These are phyloP conservation scores for Colletotrichum coccodes DNA, from an alignment of 2,329 filamentous ascomycete genomes.

Conservation along the genomic window DNA sequence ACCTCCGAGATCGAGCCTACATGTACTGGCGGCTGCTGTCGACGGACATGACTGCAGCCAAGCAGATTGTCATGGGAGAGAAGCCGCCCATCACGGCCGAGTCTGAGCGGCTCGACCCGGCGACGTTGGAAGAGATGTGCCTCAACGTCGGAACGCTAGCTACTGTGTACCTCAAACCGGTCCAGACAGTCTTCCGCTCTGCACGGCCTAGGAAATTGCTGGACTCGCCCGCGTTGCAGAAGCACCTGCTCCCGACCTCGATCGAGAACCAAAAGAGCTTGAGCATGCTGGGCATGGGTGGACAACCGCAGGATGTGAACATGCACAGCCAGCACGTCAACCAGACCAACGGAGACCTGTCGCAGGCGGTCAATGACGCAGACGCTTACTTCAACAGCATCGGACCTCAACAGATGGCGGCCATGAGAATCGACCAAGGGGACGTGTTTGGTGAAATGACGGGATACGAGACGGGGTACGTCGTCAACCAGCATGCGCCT, in stretches of 20 bases:
- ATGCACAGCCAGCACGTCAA: conserved; percentile 47
- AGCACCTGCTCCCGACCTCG: conserved; percentile 69
- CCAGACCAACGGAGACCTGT: conserved; percentile 59
- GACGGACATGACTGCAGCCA: conserved; percentile 88
- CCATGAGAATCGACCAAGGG: conserved; percentile 73
- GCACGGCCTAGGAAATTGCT: conserved; percentile 82
- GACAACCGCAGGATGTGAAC: conserved; percentile 62
- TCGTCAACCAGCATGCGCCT: conserved; percentile 85
- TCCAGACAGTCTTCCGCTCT: conserved; percentile 94
- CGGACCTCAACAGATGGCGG: conserved; percentile 78
- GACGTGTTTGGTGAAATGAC: conserved; percentile 73
- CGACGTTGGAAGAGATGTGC: conserved; percentile 96
- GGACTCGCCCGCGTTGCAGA: conserved; percentile 88
- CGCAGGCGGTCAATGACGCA: conserved; percentile 82
- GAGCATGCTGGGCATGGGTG: conserved; percentile 66
- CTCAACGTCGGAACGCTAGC: conserved; percentile 95
- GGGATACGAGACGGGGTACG: conserved; percentile 65
- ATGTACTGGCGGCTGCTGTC: conserved; percentile 99
- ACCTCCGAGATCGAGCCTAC: conserved; percentile 93
- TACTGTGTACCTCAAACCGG: conserved; percentile 97
- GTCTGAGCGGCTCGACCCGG: conserved; percentile 90
- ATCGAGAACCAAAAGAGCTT: conserved; percentile 68
- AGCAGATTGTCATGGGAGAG: conserved; percentile 93
- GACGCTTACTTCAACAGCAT: conserved; percentile 89
- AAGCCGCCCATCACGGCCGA: conserved; percentile 97